These are phyloP conservation scores for Canavalia gladiata DNA, from an alignment of 306 rosid genomes.

Conservation along the genomic window DNA sequence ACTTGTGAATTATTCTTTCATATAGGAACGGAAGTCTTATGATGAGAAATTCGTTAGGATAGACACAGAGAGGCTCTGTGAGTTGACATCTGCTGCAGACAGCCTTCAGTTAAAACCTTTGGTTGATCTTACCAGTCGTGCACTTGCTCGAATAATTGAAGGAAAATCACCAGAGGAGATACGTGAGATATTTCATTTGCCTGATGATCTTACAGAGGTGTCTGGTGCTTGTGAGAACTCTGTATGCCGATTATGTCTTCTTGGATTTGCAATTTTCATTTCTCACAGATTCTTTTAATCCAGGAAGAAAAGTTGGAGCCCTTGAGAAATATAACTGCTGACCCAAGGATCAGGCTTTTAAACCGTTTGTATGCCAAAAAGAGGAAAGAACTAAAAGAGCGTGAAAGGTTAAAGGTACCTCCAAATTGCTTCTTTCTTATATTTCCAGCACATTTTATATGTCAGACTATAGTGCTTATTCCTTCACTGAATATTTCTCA, in stretches of 20 bases:
- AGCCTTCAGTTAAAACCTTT: constrained; percentile 94
- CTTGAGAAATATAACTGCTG: constrained; percentile 83
- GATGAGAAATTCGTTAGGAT: constrained; percentile 90
- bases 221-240: constrained; percentile 63
- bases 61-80: constrained; percentile 94
- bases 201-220: constrained; percentile 99
- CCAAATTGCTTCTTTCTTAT: constrained; percentile 48
- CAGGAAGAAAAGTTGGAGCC: constrained; percentile 99
- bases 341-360: constrained; percentile 96
- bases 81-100: constrained; percentile 97
- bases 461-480: constrained; percentile 27
- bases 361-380: constrained; percentile 95
- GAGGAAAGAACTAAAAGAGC: constrained; percentile 93
- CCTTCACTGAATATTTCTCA: constrained; percentile 21
- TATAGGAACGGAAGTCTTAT: constrained; percentile 85
- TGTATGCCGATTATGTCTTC: constrained; percentile 49
- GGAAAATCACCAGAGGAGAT: constrained; percentile 98
- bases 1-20: constrained; percentile 50
- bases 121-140: constrained; percentile 97
- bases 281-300: constrained; percentile 54
- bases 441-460: constrained; percentile 40
- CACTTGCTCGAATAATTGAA: constrained; percentile 99
- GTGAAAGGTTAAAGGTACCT: constrained; percentile 90
- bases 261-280: constrained; percentile 49
- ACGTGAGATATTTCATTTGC: constrained; percentile 97